Evolutionary conservation across 345 rosid species (phyloP).

Genomic region (Eucalyptus curtisii): DNA sequence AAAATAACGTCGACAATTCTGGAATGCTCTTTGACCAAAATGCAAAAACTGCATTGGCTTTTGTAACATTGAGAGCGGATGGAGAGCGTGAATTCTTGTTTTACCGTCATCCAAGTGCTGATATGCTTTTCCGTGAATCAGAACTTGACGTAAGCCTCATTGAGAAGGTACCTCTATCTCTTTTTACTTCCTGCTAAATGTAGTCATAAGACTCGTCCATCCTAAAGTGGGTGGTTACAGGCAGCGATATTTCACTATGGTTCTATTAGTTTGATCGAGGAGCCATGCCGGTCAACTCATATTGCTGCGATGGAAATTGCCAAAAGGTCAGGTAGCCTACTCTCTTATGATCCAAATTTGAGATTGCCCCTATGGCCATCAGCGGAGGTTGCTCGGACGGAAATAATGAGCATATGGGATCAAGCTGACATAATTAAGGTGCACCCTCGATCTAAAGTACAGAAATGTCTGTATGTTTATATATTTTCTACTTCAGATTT

Average conservation of each 20-base stretch:
- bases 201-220: background rate
- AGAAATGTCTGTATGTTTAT: background rate
- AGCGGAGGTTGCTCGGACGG: conserved; percentile 35
- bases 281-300: conserved; percentile 58
- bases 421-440: conserved; percentile 60
- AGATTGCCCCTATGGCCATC: conserved; percentile 56
- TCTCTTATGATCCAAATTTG: conserved; percentile 57
- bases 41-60: conserved; percentile 66
- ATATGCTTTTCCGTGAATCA: conserved; percentile 48
- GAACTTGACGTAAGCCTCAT: conserved; percentile 40
- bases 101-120: conserved; percentile 60
- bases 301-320: conserved; percentile 50
- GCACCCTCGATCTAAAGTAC: background rate
- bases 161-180: conserved; percentile 20
- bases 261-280: conserved; percentile 57
- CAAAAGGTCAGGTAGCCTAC: conserved; percentile 39
- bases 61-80: conserved; percentile 38
- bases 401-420: conserved; percentile 57
- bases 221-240: conserved; percentile 11
- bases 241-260: conserved; percentile 55
- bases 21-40: conserved; percentile 39
- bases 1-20: conserved; percentile 35
- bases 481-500: background rate
- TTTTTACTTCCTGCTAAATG: background rate
- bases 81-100: conserved; percentile 67